Evolutionary conservation across 257 asterid genomes (phyloP).

Genomic region (Scutellaria baicalensis): DNA sequence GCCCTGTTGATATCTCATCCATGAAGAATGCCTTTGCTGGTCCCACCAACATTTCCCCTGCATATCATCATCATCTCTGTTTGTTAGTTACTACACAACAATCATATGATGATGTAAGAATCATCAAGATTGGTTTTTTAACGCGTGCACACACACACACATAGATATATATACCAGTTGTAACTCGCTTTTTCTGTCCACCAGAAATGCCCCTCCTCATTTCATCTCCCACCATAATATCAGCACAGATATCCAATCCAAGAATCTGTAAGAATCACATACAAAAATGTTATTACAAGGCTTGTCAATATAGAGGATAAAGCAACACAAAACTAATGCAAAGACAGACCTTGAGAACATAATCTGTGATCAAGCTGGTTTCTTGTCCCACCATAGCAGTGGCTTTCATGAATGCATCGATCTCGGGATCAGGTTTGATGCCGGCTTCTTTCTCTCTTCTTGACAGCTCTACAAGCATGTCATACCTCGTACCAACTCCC

Average conservation of each 20-base stretch:
- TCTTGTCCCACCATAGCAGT: slow-evolving; percentile 70
- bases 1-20: slow-evolving; percentile 89
- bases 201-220: slow-evolving; percentile 95
- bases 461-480: slow-evolving; percentile 38
- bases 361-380: slow-evolving; percentile 76
- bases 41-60: slow-evolving; percentile 93
- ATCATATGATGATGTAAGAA: too few species aligned
- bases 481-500: slow-evolving; percentile 90
- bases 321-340: not conserved
- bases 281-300: not conserved
- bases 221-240: slow-evolving; percentile 86
- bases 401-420: slow-evolving; percentile 59
- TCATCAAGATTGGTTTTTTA: too few species aligned
- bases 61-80: not conserved
- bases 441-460: slow-evolving; percentile 39
- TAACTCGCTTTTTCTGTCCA: slow-evolving; percentile 88
- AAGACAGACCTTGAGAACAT: slow-evolving; percentile 67
- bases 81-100: not conserved
- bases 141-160: too few species aligned
- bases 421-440: slow-evolving; percentile 37
- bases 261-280: slow-evolving; percentile 52
- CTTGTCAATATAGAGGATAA: not conserved
- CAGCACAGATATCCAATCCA: slow-evolving; percentile 87
- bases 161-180: slow-evolving; percentile 44
- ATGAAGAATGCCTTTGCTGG: slow-evolving; percentile 91